Evolutionary conservation across 129 eudicot genomes (phyloP).

Genomic region (Scalesia atractyloides): DNA sequence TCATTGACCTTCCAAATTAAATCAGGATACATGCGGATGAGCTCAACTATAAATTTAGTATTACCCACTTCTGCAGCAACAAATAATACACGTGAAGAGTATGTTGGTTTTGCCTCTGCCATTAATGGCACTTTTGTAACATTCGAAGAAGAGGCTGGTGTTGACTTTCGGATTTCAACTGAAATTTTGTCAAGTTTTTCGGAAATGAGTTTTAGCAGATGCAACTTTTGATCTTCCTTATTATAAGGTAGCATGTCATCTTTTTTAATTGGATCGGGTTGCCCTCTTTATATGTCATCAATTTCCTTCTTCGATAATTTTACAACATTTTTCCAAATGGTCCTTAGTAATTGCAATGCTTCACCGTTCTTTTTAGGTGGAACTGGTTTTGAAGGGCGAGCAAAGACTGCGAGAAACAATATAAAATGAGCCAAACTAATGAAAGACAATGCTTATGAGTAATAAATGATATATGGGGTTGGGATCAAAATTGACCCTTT

Average conservation of each 20-base stretch:
- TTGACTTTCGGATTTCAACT: slow-evolving; percentile 17
- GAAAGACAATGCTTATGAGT: too few relatives aligned
- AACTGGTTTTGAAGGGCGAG: neutral
- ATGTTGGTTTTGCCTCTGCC: slow-evolving; percentile 1
- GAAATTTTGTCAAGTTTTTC: slow-evolving; percentile 27
- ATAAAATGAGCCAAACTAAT: neutral
- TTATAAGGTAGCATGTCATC: slow-evolving; percentile 24
- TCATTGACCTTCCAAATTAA: slow-evolving; percentile 60
- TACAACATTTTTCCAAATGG: slow-evolving; percentile 23
- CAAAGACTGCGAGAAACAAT: slow-evolving; percentile 13
- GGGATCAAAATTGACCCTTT: neutral
- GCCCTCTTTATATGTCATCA: slow-evolving; percentile 36
- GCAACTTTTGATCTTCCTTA: slow-evolving; percentile 30
- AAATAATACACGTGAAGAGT: slow-evolving; percentile 46
- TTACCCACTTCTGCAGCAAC: slow-evolving; percentile 54
- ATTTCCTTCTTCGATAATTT: slow-evolving; percentile 28
- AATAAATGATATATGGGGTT: neutral
- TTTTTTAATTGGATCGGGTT: slow-evolving; percentile 21
- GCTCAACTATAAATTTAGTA: slow-evolving; percentile 44
- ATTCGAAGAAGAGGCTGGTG: slow-evolving; percentile 8
- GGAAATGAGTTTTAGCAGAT: slow-evolving; percentile 29
- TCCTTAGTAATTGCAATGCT: slow-evolving; percentile 33
- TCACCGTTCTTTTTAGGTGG: slow-evolving; percentile 14
- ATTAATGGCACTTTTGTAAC: neutral
- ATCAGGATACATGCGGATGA: slow-evolving; percentile 51